A percentile compares a stretch with the other conserved stretches of the same genome.
phyloP scores from a whole-genome alignment of 2,329 filamentous ascomycete genomes.

The Alternaria triticina region DNA sequence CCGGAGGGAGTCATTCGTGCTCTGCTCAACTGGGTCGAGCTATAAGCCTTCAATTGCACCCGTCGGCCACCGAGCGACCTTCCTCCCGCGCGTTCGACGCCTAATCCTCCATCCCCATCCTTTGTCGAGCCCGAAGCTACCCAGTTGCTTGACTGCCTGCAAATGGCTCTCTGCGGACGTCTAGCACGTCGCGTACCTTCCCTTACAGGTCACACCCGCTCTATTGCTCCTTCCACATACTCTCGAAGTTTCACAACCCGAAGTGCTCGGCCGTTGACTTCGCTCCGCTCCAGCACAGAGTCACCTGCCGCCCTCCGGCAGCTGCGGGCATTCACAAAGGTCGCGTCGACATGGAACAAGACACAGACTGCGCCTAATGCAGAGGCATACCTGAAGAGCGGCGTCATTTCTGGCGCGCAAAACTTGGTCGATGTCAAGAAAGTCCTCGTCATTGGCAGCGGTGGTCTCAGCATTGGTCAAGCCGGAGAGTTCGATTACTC shows the following conservation, averaged over 20 bases:
- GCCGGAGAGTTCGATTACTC: slow-evolving; percentile 99
- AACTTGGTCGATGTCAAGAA: slow-evolving; percentile 92
- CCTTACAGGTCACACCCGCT: slow-evolving; percentile 42
- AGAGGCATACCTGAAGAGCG: slow-evolving; percentile 87
- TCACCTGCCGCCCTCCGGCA: slow-evolving; percentile 42
- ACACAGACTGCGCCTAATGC: slow-evolving; percentile 77
- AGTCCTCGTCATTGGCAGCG: slow-evolving; percentile 93
- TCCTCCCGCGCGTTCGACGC: slow-evolving; percentile 25
- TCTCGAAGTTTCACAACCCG: slow-evolving; percentile 43
- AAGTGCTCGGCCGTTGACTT: slow-evolving; percentile 39
- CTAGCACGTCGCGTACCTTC: slow-evolving; percentile 50
- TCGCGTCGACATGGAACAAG: slow-evolving; percentile 45
- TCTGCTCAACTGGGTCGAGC: slow-evolving; percentile 38
- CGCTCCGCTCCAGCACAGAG: slow-evolving; percentile 38
- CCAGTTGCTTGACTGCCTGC: slow-evolving; percentile 39
- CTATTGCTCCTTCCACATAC: slow-evolving; percentile 34
- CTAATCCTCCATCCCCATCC: slow-evolving; percentile 15
- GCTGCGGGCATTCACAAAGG: slow-evolving; percentile 48
- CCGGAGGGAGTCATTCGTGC: slow-evolving; percentile 34
- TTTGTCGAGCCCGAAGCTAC: slow-evolving; percentile 42
- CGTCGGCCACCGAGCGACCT: slow-evolving; percentile 24
- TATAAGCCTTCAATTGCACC: slow-evolving; percentile 41
- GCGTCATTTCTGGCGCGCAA: slow-evolving; percentile 77
- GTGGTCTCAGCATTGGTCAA: slow-evolving; percentile 95
- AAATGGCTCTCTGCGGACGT: slow-evolving; percentile 51